Base-by-base conservation (phyloP, 441 rosid species). In the Jatropha multifida region DNA sequence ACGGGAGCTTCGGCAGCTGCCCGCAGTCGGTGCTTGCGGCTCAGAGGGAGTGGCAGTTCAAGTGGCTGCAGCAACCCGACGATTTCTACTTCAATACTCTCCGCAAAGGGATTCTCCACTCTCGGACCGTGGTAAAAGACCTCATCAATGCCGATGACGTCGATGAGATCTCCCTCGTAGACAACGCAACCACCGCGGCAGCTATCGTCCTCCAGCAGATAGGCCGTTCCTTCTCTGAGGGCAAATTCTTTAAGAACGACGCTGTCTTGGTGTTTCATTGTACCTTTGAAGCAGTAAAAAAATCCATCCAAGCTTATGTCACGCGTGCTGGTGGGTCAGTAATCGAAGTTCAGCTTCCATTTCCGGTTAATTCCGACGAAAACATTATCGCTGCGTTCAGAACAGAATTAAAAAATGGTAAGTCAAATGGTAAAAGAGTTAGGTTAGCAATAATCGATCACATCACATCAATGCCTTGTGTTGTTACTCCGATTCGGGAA, bases 1-100 rank as follows among this genome's bases (percentile, higher is more conserved):
- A 92, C 86, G 99, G 98, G 44, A 95, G 99, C 87, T 95, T 90
- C 81, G 98, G 99, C 3, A 83, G 91, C 85, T 95, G 98, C 74
- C 99, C 98, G 5, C 68, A 37, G 6, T 93, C 98, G 44, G 87
- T 95, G 20, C 89, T 93, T 59, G 88, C 84, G 11, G 87, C 86
- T 37, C 95, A 93, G 77, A 85, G 87, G 59, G 77, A 74, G 85
- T 93, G 97, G 99, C 98, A 92, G 86, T 86, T 86, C 37, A 82
- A 76, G 58, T 93, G 76, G 82, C 91, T 93, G 58, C 78, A 83
- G 68, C 97, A 95, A 61, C 99, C 99, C 1, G 98, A 96, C 72
- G 83, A 86, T 38, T 96, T 96, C 86, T 93, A 93, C 89, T 84
- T 87, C 86, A 89, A 87, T 80, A 74, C 75, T 12, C 97, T 92